These are phyloP conservation scores for Solanum chilense DNA, from an alignment of 257 asterid species.

Conservation along the genomic window DNA sequence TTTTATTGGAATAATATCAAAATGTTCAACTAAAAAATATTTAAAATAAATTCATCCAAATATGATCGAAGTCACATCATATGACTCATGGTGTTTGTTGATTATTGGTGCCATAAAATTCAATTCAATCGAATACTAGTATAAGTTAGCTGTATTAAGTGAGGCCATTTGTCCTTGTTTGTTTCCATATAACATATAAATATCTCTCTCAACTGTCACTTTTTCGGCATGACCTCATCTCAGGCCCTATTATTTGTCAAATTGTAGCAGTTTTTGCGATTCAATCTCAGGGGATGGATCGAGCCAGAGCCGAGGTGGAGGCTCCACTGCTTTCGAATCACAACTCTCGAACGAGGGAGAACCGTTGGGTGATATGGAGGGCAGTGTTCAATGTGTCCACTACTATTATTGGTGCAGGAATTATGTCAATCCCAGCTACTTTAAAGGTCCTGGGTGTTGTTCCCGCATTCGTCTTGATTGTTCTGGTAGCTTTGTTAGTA, in stretches of 20 bases:
- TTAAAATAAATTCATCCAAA: too few species aligned
- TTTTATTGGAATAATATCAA: too few species aligned
- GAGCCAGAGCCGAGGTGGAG: conserved; percentile 31
- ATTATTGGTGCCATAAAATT: too few species aligned
- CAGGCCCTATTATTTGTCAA: not conserved
- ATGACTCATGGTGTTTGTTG: too few species aligned
- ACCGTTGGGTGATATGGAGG: conserved; percentile 36
- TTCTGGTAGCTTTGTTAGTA: not conserved
- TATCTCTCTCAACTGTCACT: not conserved
- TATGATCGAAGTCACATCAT: too few species aligned
- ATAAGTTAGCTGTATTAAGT: not conserved
- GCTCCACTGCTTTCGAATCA: conserved; percentile 45
- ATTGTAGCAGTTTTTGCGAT: not conserved
- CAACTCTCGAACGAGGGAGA: not conserved
- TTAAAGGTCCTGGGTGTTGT: conserved; percentile 61
- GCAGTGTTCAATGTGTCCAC: conserved; percentile 92
- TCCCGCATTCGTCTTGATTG: not conserved
- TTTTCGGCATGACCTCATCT: not conserved
- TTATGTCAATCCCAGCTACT: conserved; percentile 96
- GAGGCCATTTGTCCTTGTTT: not conserved
- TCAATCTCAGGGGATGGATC: conserved; percentile 30
- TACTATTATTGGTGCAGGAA: conserved; percentile 88
- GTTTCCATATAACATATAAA: not conserved
- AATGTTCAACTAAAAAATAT: too few species aligned
- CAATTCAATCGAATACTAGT: too few species aligned